Percentiles rank a stretch among this genome's conserved stretches.
Evolutionary conservation across 2,329 filamentous ascomycete genomes (phyloP).

Genomic region (Arthrobotrys megalospora): DNA sequence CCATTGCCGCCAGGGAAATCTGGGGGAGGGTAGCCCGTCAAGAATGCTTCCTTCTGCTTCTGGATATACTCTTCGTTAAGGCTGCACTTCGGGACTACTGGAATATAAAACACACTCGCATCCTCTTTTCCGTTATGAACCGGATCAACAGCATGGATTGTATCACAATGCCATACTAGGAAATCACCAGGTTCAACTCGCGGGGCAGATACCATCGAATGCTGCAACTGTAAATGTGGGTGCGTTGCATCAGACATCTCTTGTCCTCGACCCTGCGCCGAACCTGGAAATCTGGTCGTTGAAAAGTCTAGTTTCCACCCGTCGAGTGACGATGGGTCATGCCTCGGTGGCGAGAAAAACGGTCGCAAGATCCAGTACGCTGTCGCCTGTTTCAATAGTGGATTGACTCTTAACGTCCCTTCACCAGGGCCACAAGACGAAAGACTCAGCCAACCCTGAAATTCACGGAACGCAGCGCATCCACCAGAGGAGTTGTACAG

Average conservation of each 20-base stretch:
- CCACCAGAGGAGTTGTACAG: slow-evolving; percentile 85
- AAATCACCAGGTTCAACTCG: slow-evolving; percentile 80
- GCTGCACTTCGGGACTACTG: slow-evolving; percentile 84
- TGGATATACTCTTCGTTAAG: slow-evolving; percentile 80
- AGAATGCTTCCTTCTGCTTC: slow-evolving; percentile 80
- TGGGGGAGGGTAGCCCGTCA: slow-evolving; percentile 77
- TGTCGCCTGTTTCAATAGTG: slow-evolving; percentile 80
- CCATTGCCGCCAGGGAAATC: slow-evolving; percentile 82
- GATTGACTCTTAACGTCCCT: slow-evolving; percentile 86
- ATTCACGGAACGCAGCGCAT: slow-evolving; percentile 88
- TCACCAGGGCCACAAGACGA: slow-evolving; percentile 80
- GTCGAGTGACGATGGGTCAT: slow-evolving; percentile 68
- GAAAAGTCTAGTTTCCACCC: slow-evolving; percentile 69
- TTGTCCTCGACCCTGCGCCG: slow-evolving; percentile 78
- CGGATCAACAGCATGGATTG: slow-evolving; percentile 87
- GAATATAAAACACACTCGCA: slow-evolving; percentile 90
- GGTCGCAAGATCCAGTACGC: slow-evolving; percentile 86
- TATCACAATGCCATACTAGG: slow-evolving; percentile 85
- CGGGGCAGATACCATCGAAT: slow-evolving; percentile 81
- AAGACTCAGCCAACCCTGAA: slow-evolving; percentile 90
- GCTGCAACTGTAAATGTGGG: slow-evolving; percentile 78
- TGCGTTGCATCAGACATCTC: slow-evolving; percentile 77
- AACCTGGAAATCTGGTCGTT: slow-evolving; percentile 77
- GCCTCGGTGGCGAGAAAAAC: slow-evolving; percentile 77
- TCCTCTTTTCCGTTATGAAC: slow-evolving; percentile 80